These are phyloP conservation scores for Karstenula rhodostoma DNA, from an alignment of 2,329 filamentous ascomycete species.

Conservation along the genomic window DNA sequence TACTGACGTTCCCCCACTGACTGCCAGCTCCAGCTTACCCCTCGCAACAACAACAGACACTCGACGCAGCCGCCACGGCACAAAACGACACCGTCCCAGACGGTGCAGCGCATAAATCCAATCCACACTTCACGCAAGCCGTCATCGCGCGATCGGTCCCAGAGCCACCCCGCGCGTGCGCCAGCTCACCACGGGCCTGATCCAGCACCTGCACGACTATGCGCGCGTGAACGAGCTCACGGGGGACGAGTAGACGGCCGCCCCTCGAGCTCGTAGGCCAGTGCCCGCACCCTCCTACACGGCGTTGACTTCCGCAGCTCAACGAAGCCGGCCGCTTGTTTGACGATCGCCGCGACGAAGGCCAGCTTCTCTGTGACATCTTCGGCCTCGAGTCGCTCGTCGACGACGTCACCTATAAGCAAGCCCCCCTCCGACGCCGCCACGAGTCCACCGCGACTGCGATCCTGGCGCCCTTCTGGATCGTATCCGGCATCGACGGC, in stretches of 20 bases:
- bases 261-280: constrained; percentile 69
- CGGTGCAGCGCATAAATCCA: constrained; percentile 60
- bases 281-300: too few species aligned
- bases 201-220: constrained; percentile 80
- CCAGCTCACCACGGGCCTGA: constrained; percentile 68
- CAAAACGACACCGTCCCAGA: constrained; percentile 24
- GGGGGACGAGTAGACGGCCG: constrained; percentile 79
- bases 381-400: constrained; percentile 69
- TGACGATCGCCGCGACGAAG: constrained; percentile 68
- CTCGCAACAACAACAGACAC: constrained; percentile 2
- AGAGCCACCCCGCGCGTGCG: constrained; percentile 71
- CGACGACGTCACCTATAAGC: constrained; percentile 80
- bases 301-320: constrained; percentile 47
- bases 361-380: constrained; percentile 66
- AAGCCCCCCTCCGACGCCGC: constrained; percentile 61
- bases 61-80: constrained; percentile 24
- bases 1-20: not conserved
- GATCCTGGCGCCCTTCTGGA: constrained; percentile 88
- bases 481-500: constrained; percentile 60
- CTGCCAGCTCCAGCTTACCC: not conserved
- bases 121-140: constrained; percentile 78
- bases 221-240: constrained; percentile 78
- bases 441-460: constrained; percentile 72
- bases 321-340: constrained; percentile 72
- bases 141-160: constrained; percentile 76